Evolutionary conservation across 2,329 filamentous ascomycete species (phyloP), one percentile per base, ranked within the genome.

Genomic region (Chrysosphaeria jannelii): DNA sequence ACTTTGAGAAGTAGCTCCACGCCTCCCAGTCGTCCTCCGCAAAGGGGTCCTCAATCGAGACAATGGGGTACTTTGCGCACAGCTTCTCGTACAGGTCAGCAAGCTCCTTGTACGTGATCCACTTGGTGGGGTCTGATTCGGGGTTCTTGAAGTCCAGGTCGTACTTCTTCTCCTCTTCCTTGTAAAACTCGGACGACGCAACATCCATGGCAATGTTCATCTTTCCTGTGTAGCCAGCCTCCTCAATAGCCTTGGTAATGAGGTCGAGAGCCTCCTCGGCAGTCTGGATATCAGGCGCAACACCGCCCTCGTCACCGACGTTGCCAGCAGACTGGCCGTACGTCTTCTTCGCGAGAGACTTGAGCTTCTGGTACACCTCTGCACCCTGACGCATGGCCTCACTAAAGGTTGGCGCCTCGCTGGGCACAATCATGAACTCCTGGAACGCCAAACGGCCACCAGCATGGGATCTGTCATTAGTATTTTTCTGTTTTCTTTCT

Each of bases 91-190:
- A 93, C 40, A 88, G 55, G 42, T 70, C 66, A 44, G 85, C 81
- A 32, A 97, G 71, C 57, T 97, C 59, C 61, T 93, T 76, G 53
- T 93, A 93, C 37, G 75, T 90, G 58, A 97, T 59, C 85, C 85
- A 93, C 66, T 97, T 93, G 58, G 52, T 61, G 44, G 67, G 61
- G 57, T 97, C 85, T 47, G 71, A 85, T 33, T 93, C 70, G 41
- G 85, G 81, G 67, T 97, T 97, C 75, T 97, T 93, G 75, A 93
- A 97, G 69, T 93, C 85, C 34, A 97, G 63, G 46, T 97, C 85
- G 64, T 97, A 97, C 63, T 93, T 93, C 72, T 93, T 91, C 46
- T 55, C 81, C 24, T 85, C 75, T 40, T 57, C 50, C 59, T 93
- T 93, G 71, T 97, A 97, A 64, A 97, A 97, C 52, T 97, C 85